Conservation (phyloP, 805 yeast species). For the Candida tallmaniae region DNA sequence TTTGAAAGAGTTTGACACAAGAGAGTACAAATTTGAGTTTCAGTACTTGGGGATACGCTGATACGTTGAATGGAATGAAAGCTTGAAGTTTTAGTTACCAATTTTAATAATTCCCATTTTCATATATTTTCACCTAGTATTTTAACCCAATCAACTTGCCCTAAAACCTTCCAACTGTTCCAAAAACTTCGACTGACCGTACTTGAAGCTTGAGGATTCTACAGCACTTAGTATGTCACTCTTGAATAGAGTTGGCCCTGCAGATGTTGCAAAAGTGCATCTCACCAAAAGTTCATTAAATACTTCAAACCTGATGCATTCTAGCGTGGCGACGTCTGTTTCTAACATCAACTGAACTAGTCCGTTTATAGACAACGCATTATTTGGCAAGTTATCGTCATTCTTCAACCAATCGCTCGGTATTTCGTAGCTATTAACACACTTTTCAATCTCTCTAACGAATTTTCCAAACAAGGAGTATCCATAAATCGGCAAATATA, state of each 20-base stretch:
- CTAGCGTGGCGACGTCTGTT: background rate
- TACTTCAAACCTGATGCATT: conserved; percentile 1
- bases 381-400: conserved; percentile 4
- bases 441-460: conserved; percentile 3
- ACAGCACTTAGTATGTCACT: conserved; percentile 2
- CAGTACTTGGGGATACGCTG: too few relatives aligned
- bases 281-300: background rate
- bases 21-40: too few relatives aligned
- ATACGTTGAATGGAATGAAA: too few relatives aligned
- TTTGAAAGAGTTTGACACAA: background rate
- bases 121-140: too few relatives aligned
- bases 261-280: conserved; percentile 4
- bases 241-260: conserved; percentile 5
- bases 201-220: background rate
- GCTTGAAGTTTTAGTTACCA: too few relatives aligned
- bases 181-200: background rate
- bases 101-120: too few relatives aligned
- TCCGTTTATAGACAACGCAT: conserved; percentile 5
- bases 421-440: background rate
- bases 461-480: conserved; percentile 7
- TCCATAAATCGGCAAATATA: conserved; percentile 6
- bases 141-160: too few relatives aligned
- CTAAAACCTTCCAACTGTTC: too few relatives aligned
- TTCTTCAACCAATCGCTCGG: conserved; percentile 6
- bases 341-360: conserved; percentile 1